Evolutionary conservation across 176 grass and related monocot species (phyloP), one percentile per base, ranked within the genome.

Genomic region (Juncus inflexus): DNA sequence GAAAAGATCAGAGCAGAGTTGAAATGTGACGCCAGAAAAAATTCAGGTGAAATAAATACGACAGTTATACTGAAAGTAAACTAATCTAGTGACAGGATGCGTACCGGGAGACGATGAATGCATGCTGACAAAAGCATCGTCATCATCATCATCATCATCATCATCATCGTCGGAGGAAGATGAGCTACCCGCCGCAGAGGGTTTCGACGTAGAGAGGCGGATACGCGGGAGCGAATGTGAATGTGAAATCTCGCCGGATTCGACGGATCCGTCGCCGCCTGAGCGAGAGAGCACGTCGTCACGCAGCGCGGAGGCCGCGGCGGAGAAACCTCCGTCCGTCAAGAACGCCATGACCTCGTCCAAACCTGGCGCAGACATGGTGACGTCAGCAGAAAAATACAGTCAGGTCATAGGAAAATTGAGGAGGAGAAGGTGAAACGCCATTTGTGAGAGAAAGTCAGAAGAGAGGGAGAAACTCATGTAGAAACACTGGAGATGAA

Each of bases 331-430:
- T 56, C 83, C 80, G 65, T 79, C 86, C 43, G 75, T 84, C 55
- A 99, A 78, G 89, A 99, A 99, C 37, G 83, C 95, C 78, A 99
- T 82, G 51, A 94, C 78, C 67, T 94, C 86, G 68, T 99, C 78
- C 60, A 92, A 42, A 8, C 83, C 78, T 57, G 80, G 89, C 40
- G 83, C 72, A 43, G 83, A 89, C 92, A 97, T 97, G 80, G 42
- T 71, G 68, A 71, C 40, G 68, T 71, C 54, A 59, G 8, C 52
- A 12, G 40, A 9, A 40, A 28, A 28, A 28, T 28, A 3, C 15
- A 38, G 35, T 69, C n/a, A 69, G 51, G 9, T 16, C 40, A 55
- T 0, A 1, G 35, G 4, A 5, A 5, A 37, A 70, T 13, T 70
- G 52, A 53, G 40, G 65, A 55, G 3, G 2, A 56, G 52, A 57